These are phyloP conservation scores for Xylaria castorea DNA, from an alignment of 495 filamentous ascomycete species.

Conservation along the genomic window DNA sequence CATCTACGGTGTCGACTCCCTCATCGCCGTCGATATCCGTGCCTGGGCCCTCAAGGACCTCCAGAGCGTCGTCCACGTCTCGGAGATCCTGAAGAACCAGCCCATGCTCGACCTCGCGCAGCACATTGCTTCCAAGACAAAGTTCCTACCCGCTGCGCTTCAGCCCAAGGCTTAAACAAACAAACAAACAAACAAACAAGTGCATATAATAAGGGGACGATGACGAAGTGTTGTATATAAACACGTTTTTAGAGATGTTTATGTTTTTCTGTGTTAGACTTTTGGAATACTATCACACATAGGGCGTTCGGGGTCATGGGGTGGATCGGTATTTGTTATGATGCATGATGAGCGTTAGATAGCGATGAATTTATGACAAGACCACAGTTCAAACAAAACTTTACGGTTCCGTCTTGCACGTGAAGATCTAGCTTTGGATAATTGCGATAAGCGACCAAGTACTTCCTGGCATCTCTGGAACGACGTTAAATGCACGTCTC, in stretches of 20 bases:
- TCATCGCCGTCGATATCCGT: constrained; percentile 57
- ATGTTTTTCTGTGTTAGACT: background rate
- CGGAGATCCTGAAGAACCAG: constrained; percentile 56
- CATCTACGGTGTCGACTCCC: constrained; percentile 53
- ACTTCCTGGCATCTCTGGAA: background rate
- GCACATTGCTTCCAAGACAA: constrained; percentile 39
- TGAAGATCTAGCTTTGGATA: background rate
- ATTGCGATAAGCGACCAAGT: background rate
- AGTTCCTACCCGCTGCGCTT: constrained; percentile 33
- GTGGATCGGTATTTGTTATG: background rate
- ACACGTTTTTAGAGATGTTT: background rate
- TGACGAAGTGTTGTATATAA: background rate
- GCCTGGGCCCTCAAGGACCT: constrained; percentile 54
- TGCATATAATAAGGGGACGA: background rate
- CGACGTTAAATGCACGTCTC: background rate
- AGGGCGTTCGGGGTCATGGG: background rate
- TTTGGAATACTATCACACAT: background rate
- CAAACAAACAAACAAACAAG: background rate
- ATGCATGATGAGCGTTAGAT: constrained; percentile 16
- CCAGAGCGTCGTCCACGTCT: constrained; percentile 54
- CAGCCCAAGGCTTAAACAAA: constrained; percentile 24
- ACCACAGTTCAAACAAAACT: constrained; percentile 27
- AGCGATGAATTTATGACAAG: constrained; percentile 24
- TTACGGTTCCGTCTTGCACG: background rate
- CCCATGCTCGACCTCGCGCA: constrained; percentile 43